Evolutionary conservation across 1,139 yeast species (phyloP).

Genomic region (Kodamaea arcana): DNA sequence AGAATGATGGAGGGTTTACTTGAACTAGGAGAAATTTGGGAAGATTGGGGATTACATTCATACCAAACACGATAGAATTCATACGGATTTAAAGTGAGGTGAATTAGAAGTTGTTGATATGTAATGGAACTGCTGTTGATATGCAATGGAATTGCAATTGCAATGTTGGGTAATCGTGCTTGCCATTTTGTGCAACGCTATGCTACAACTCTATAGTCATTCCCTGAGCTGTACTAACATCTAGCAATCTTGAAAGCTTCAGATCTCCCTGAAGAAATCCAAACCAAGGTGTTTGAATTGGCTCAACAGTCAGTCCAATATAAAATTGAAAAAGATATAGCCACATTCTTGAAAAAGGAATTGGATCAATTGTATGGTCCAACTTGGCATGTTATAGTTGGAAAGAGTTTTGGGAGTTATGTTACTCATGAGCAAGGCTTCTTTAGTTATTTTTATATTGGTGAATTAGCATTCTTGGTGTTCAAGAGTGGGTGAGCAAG

Average conservation of each 20-base stretch:
- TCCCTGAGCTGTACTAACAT: neutral
- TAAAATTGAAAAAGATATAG: constrained; percentile 67
- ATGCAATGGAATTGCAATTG: too few relatives aligned
- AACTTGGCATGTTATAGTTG: constrained; percentile 95
- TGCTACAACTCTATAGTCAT: neutral
- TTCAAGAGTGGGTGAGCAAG: constrained; percentile 58
- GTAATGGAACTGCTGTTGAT: too few relatives aligned
- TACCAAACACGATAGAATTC: too few relatives aligned
- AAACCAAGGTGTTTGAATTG: constrained; percentile 55
- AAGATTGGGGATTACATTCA: too few relatives aligned
- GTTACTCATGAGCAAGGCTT: constrained; percentile 88
- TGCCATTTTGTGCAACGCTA: too few relatives aligned
- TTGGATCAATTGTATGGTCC: constrained; percentile 60
- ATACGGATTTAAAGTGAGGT: too few relatives aligned
- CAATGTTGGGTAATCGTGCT: too few relatives aligned
- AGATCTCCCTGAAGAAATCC: constrained; percentile 54
- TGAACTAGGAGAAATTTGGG: too few relatives aligned
- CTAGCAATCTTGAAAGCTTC: constrained; percentile 46
- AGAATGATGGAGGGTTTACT: too few relatives aligned
- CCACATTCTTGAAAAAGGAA: constrained; percentile 76
- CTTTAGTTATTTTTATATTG: constrained; percentile 82
- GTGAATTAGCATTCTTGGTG: constrained; percentile 71
- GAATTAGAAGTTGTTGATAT: too few relatives aligned
- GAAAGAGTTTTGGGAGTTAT: constrained; percentile 87
- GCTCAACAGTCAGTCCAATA: constrained; percentile 48